Evolutionary conservation across 345 rosid genomes (phyloP), one percentile per base, ranked within the genome.

Genomic region (Syzygium aqueum): DNA sequence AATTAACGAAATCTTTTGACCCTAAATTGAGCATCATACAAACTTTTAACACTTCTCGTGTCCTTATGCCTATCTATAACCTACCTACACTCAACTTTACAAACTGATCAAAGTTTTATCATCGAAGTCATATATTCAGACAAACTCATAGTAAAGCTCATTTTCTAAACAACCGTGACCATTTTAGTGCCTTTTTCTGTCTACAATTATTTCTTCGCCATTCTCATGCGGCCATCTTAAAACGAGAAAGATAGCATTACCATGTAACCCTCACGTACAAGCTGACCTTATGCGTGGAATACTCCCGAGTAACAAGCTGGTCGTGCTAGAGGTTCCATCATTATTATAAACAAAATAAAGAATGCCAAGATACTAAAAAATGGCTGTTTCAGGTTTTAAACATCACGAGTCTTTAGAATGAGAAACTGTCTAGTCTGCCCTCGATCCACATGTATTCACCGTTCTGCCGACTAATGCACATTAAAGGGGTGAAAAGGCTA

Each of bases 1-100:
- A 57, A 10, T 21, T 0, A 0, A 0, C 0, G 11, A 57, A 57
- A 2, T 2, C 0, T 0, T 4, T 25, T 11, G 2, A 2, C 0
- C 10, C 0, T 57, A 57, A 25, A 57, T 1, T 23, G 15, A 57
- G 0, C 0, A 0, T 1, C 0, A 4, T 57, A 57, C 11, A 21
- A 57, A 57, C 6, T 57, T 57, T 57, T 0, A 1, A 0, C 11
- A 57, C 0, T 25, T 57, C 25, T 25, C 25, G 11, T 4, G 0
- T 57, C 4, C 0, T 25, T 57, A 23, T 0, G 0, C 15, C 1
- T 40, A 40, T 40, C 43, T 40, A 40, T 40, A 52, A n/a, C 25
- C 73, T n/a, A 61, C 37, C 19, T 27, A 61, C 4, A 61, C 73
- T n/a, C 17, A 61, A 61, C 9, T 61, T 61, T 61, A n/a, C 73